Base-by-base conservation (phyloP, 192 early-diverging fungal species). In the Obelidium mucronatum region DNA sequence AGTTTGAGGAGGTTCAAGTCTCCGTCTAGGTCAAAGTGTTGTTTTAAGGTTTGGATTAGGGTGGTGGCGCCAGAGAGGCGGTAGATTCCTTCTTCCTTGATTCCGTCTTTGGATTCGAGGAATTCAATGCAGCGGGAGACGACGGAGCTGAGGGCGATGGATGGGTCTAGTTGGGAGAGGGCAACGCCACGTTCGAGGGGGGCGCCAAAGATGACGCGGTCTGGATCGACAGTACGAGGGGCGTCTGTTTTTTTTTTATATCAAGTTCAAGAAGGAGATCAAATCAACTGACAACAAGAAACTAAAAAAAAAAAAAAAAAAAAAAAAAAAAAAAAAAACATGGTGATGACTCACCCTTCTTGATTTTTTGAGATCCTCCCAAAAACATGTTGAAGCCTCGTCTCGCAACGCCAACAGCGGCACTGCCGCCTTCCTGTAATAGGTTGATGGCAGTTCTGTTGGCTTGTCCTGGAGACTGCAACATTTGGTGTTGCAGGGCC, bases 91-190 rank as follows among this genome's bases (percentile, higher is more conserved):
- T 98, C 97, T 72, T 99, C 97, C 60, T 70, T 8, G 11, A 65
- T 78, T 17, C 33, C 44, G 22, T n/a, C 24, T 2, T 17, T 30
- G 6, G 24, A 55, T 15, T 99, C 96, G 58, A 99, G 79, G 74
- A 94, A 99, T 83, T 99, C 97, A 67, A 99, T 95, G 76, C 96
- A 98, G n/a, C 97, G 86, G 80, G 91, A 96, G 1, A 99, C 92
- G 39, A 98, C 89, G 2, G 95, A 91, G 31, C 95, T 94, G 24
- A 98, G 82, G 35, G 91, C 88, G 78, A 92, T 90, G 6, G 87
- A 86, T 40, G 94, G 94, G 34, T 87, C 83, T 28, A 96, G 83
- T 33, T 85, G 77, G 3, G 93, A 91, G 19, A 90, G 78, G 6
- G 89, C 84, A 2, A 98, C 90, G 0, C 93, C 93, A 30, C 86